Evolutionary conservation across 2,329 filamentous ascomycete genomes (phyloP), one percentile per base, ranked within the genome.

Genomic region (Arthrobotrys sinensis): DNA sequence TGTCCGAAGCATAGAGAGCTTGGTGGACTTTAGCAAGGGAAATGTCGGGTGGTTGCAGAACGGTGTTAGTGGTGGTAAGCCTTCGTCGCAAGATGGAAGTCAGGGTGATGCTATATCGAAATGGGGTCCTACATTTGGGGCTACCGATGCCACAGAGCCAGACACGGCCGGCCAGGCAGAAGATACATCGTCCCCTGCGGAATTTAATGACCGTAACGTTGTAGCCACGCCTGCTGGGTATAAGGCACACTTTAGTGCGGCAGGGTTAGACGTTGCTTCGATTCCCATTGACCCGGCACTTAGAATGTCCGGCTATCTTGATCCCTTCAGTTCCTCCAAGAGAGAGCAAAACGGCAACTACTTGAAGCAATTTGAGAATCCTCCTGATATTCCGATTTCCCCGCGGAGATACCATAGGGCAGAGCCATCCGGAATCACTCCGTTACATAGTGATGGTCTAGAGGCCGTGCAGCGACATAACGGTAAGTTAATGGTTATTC

Each of bases 11-110:
- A 90, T 97, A 4, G 95, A 98, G 84, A 91, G 90, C 24, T 88
- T 98, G 21, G 93, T 98, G 7, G 94, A 98, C 83, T 97, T 97
- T 84, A 90, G 92, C 28, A 87, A 93, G 46, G 95, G 96, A 66
- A 99, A 99, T 83, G 86, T 97, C 28, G 89, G 88, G 48, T 97
- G 94, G 93, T 86, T 98, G 57, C 88, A 89, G 65, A 90, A 90
- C 69, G 86, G 85, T 32, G 86, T 85, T 80, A 83, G 50, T 82
- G 83, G 81, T 80, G 82, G 69, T 82, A 81, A 79, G 77, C 83
- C 48, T 82, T 82, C 77, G 81, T 83, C 68, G 82, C 82, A 82
- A 2, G 82, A 84, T 50, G 82, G 60, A 3, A 69, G 62, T 19
- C 36, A 10, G 5, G 34, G 46, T 12, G 55, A 66, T 52, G 52